These are phyloP conservation scores for Chytridium lagenaria DNA, from an alignment of 371 early-diverging fungal species.

Conservation along the genomic window DNA sequence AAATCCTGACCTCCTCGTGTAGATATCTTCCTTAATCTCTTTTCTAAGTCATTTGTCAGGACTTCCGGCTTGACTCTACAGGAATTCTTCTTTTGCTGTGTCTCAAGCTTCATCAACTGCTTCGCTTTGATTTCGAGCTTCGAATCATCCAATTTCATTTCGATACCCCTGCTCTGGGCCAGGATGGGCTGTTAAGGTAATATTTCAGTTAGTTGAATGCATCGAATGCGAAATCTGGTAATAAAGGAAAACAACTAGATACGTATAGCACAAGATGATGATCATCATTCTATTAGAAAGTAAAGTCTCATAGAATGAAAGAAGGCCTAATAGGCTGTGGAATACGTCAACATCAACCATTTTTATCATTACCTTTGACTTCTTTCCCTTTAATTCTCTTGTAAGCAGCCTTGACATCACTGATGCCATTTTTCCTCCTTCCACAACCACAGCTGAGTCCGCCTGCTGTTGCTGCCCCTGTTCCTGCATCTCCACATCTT, in stretches of 20 bases:
- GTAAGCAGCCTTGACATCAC: constrained; percentile 1
- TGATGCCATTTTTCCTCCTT: neutral
- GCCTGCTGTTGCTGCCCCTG: neutral
- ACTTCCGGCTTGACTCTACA: neutral
- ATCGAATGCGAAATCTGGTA: neutral
- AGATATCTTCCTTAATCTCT: constrained; percentile 3
- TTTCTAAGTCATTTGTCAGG: constrained; percentile 6
- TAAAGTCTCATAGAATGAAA: too few species aligned
- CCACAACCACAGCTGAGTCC: too few species aligned
- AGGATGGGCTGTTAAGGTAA: neutral
- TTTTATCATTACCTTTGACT: neutral
- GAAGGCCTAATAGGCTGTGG: too few species aligned
- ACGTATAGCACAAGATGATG: too few species aligned
- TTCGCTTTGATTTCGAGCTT: neutral
- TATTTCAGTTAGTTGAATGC: neutral
- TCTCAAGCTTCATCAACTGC: neutral
- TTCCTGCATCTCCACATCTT: neutral
- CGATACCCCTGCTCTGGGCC: neutral
- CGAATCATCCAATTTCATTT: neutral
- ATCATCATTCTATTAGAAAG: too few species aligned
- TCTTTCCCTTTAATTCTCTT: neutral
- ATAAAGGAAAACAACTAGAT: too few species aligned
- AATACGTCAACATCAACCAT: too few species aligned
- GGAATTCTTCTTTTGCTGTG: neutral
- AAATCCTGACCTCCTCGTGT: constrained; percentile 7